Evolutionary conservation across 2,329 filamentous ascomycete genomes (phyloP).

Genomic region (Diaporthe longicolla): DNA sequence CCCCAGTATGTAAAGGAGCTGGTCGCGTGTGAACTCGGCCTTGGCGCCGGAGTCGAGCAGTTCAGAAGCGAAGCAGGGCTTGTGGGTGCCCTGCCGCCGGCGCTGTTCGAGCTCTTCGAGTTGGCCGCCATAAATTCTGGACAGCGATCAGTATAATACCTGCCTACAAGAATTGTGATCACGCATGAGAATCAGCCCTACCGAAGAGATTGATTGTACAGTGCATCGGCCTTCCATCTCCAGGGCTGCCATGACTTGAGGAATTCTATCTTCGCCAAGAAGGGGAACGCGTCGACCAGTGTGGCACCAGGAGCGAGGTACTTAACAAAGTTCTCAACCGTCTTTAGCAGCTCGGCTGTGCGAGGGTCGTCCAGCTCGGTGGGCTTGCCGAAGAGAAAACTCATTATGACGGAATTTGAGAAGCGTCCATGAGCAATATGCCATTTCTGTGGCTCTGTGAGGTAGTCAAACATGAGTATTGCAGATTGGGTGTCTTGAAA

Average conservation of each 20-base stretch:
- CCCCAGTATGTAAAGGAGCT: slow-evolving; percentile 1
- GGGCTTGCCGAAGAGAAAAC: too few species aligned
- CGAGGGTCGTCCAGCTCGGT: too few species aligned
- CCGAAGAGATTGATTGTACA: slow-evolving; percentile 2
- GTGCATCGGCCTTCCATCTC: background rate
- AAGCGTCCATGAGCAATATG: too few species aligned
- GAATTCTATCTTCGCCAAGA: slow-evolving; percentile 48
- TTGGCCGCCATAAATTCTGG: slow-evolving; percentile 5
- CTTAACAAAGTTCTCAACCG: too few species aligned
- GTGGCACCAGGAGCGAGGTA: too few species aligned
- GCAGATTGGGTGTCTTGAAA: too few species aligned
- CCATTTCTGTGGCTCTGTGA: too few species aligned
- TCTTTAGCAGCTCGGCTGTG: too few species aligned
- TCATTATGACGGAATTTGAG: too few species aligned
- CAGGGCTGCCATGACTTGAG: slow-evolving; percentile 50
- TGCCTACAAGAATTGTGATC: background rate
- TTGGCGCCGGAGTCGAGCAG: slow-evolving; percentile 4
- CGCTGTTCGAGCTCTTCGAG: slow-evolving; percentile 10
- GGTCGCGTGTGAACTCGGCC: slow-evolving; percentile 6
- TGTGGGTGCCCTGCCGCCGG: slow-evolving; percentile 7
- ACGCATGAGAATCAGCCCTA: background rate
- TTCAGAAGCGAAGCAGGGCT: slow-evolving; percentile 12
- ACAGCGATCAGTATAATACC: background rate
- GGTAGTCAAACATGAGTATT: too few species aligned
- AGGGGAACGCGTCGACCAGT: slow-evolving; percentile 44